These are phyloP conservation scores for Penicillium olsonii DNA, from an alignment of 2,329 filamentous ascomycete species.

Conservation along the genomic window DNA sequence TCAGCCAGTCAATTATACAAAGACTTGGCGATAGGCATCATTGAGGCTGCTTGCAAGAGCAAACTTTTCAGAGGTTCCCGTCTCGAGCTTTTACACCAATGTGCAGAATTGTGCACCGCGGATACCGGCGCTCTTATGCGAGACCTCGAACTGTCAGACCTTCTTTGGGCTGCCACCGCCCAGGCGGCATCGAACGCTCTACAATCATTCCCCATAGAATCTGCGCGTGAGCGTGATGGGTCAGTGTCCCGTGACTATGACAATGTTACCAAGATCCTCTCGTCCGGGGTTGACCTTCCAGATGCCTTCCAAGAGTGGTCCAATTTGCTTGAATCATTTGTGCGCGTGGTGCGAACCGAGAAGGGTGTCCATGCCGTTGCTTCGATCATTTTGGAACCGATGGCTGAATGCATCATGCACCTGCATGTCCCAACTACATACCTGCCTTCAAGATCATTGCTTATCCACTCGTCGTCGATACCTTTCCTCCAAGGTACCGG, in stretches of 20 bases:
- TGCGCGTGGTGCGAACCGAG: conserved; percentile 60
- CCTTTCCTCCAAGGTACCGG: conserved; percentile 23
- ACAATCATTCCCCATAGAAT: conserved; percentile 41
- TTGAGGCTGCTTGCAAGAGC: conserved; percentile 37
- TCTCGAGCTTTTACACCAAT: conserved; percentile 42
- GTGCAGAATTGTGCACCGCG: conserved; percentile 30
- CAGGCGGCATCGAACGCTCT: conserved; percentile 39
- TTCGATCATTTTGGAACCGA: conserved; percentile 68
- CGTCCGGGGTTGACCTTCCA: conserved; percentile 53
- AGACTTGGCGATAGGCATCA: conserved; percentile 29
- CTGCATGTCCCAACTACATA: conserved; percentile 30
- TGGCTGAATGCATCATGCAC: conserved; percentile 58
- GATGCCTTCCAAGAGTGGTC: conserved; percentile 41
- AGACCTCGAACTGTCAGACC: conserved; percentile 17
- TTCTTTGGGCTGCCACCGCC: conserved; percentile 41
- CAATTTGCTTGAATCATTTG: conserved; percentile 59
- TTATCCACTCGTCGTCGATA: conserved; percentile 39
- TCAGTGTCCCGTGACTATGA: conserved; percentile 68
- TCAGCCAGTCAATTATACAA: conserved; percentile 29
- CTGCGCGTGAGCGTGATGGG: conserved; percentile 48
- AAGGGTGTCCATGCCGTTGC: conserved; percentile 68
- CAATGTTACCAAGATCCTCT: conserved; percentile 67
- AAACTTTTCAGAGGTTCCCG: conserved; percentile 37
- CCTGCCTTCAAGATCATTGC: conserved; percentile 38
- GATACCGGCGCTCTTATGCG: conserved; percentile 14